Percentiles rank a stretch among this genome's conserved stretches.
These are phyloP conservation scores for Cryphonectria nitschkei DNA, from an alignment of 2,329 filamentous ascomycete species.

Conservation along the genomic window DNA sequence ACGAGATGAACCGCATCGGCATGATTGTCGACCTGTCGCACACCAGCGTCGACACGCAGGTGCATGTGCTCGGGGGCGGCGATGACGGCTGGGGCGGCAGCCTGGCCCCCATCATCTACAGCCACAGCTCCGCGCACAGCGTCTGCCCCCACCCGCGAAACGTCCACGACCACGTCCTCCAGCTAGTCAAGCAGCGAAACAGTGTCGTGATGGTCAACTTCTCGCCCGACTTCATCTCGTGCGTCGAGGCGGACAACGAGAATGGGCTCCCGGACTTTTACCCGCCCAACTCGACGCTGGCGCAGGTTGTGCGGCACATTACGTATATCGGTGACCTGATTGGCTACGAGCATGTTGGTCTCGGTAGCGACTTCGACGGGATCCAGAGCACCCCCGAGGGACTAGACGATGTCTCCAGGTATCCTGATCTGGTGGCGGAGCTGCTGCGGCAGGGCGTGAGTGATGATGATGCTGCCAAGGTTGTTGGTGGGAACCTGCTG, in stretches of 20 bases:
- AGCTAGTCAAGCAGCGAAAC: slow-evolving; percentile 72
- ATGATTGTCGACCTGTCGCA: slow-evolving; percentile 94
- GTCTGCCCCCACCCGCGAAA: slow-evolving; percentile 90
- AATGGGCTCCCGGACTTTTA: slow-evolving; percentile 71
- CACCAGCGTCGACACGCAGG: slow-evolving; percentile 77
- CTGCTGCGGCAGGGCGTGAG: slow-evolving; percentile 74
- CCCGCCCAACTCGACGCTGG: slow-evolving; percentile 71
- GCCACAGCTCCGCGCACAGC: slow-evolving; percentile 79
- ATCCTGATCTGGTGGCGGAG: slow-evolving; percentile 76
- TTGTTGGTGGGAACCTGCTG: slow-evolving; percentile 80
- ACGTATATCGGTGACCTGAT: slow-evolving; percentile 80
- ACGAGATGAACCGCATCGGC: slow-evolving; percentile 92
- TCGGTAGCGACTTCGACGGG: slow-evolving; percentile 90
- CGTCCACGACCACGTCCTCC: slow-evolving; percentile 81
- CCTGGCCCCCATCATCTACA: slow-evolving; percentile 83
- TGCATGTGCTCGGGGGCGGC: slow-evolving; percentile 71
- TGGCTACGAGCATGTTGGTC: slow-evolving; percentile 84
- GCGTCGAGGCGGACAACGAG: slow-evolving; percentile 59
- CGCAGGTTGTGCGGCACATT: slow-evolving; percentile 80
- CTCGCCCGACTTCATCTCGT: slow-evolving; percentile 79
- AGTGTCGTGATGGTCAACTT: slow-evolving; percentile 94
- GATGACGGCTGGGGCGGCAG: slow-evolving; percentile 69
- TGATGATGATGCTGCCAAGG: slow-evolving; percentile 72
- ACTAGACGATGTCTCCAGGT: slow-evolving; percentile 83
- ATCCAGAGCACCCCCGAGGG: slow-evolving; percentile 70